Conservation (phyloP, 371 early-diverging fungal genomes). For the Rhizopus arrhizus region DNA sequence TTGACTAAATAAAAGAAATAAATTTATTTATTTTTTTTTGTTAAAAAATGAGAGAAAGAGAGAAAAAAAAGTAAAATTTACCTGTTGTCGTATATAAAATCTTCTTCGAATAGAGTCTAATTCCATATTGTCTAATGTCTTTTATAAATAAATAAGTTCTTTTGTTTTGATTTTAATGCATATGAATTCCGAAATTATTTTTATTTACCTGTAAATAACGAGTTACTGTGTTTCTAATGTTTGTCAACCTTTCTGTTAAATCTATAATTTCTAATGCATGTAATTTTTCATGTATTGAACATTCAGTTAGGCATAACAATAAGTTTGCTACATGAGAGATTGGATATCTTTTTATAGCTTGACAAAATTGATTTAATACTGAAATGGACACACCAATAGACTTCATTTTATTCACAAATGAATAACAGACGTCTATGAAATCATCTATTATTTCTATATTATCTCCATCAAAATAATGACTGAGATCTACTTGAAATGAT, state of each 20-base stretch:
- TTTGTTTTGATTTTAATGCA: conserved; percentile 15
- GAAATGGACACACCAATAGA: conserved; percentile 64
- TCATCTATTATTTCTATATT: neutral
- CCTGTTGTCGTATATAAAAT: conserved; percentile 78
- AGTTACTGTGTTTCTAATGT: conserved; percentile 59
- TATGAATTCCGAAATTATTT: conserved; percentile 9
- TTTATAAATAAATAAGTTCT: conserved; percentile 7
- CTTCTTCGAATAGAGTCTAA: conserved; percentile 75
- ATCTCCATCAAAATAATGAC: conserved; percentile 16
- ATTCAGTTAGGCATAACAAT: conserved; percentile 67
- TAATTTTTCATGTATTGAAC: conserved; percentile 68
- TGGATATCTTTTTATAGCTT: conserved; percentile 46
- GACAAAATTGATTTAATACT: conserved; percentile 62
- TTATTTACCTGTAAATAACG: conserved; percentile 69
- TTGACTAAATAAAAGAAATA: neutral
- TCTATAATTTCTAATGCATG: conserved; percentile 59
- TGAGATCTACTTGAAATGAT: conserved; percentile 19
- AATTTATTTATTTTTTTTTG: too few species aligned
- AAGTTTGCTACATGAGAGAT: conserved; percentile 68
- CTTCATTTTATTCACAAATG: conserved; percentile 56
- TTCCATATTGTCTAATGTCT: conserved; percentile 12
- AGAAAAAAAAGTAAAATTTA: conserved; percentile 16
- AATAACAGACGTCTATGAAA: conserved; percentile 46
- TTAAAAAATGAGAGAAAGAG: neutral
- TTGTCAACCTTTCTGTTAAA: conserved; percentile 53